Conservation (phyloP, 352 stramenopile species). For the Phytopythium helicoides region DNA sequence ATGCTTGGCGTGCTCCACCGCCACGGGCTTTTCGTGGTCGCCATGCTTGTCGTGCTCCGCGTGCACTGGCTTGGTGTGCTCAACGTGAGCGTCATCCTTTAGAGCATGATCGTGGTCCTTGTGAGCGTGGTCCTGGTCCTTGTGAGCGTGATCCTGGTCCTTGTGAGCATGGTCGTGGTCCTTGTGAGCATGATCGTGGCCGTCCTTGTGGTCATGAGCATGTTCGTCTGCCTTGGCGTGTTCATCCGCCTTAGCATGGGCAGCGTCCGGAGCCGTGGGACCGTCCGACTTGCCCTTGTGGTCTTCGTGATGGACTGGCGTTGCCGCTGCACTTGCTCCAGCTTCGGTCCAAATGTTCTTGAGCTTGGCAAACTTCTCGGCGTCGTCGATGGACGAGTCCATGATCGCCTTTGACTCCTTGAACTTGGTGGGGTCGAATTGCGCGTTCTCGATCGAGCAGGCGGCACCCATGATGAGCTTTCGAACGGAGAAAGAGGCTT, state of each 20-base stretch:
- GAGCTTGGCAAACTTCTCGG: conserved; percentile 71
- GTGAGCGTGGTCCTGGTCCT: no score
- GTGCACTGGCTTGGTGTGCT: no score
- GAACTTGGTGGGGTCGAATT: conserved; percentile 66
- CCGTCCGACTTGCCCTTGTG: no score
- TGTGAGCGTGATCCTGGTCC: no score
- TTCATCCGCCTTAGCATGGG: background rate
- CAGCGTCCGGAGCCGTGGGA: background rate
- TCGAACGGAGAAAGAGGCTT: background rate
- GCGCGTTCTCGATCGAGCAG: conserved; percentile 51
- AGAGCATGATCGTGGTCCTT: no score
- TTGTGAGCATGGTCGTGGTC: no score
- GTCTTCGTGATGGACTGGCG: no score
- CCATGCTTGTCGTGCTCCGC: no score
- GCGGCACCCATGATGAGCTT: conserved; percentile 38
- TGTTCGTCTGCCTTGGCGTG: no score
- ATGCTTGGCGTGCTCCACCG: conserved; percentile 3
- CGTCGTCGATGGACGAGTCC: conserved; percentile 52
- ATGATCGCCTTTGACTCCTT: conserved; percentile 66
- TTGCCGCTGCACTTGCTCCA: conserved; percentile 18
- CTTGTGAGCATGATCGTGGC: no score
- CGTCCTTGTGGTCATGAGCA: no score
- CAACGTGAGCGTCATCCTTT: no score
- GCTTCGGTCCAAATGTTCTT: conserved; percentile 56
- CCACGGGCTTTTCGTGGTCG: background rate